Evolutionary conservation across 225 moss, liverwort and hornwort genomes (phyloP), one percentile per base, ranked within the genome.

Genomic region (Pseudoscleropodium purum): DNA sequence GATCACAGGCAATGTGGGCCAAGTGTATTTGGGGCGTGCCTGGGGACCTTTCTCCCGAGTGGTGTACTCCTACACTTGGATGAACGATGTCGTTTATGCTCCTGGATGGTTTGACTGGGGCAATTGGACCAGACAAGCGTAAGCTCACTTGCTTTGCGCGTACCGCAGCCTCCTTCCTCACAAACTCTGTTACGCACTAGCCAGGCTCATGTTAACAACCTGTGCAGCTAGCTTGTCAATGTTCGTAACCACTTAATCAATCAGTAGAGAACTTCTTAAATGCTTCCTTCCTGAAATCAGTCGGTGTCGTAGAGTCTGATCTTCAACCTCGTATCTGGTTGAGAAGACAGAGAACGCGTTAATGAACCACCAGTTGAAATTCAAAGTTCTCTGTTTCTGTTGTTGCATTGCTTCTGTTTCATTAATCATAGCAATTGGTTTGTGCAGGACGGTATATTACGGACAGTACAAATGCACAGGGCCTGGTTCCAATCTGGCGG

Each of bases 31-130:
- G 73, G 93, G 95, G 73, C 94, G 95, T 33, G 95, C 95, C 18
- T 95, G 93, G 94, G 94, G 95, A 20, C 92, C 92, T 13, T 95
- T 86, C 93, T 96, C 96, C 30, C 65, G 95, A 61, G 95, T 95
- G 15, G 91, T 96, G 31, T 95, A 94, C 87, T 90, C 93, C 41
- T 89, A 77, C 47, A 96, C 95, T 16, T 91, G 93, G 88, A 93
- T 96, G 90, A 90, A 91, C 76, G 88, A 90, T 36, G 85, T 92
- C 39, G 41, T 93, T 36, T 72, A 87, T 17, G 89, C 89, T 75
- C 93, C 90, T 5, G 92, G 93, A 39, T 94, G 92, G 92, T 62
- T 59, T 11, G 93, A 91, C 64, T 94, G 91, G 91, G 95, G 90
- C 82, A 87, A 91, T 24, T 85, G 74, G 76, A 89, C 84, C 21